Percentiles rank a stretch among this genome's conserved stretches.
Conservation (phyloP, 495 filamentous ascomycete genomes). For the Aspergillus campestris region DNA sequence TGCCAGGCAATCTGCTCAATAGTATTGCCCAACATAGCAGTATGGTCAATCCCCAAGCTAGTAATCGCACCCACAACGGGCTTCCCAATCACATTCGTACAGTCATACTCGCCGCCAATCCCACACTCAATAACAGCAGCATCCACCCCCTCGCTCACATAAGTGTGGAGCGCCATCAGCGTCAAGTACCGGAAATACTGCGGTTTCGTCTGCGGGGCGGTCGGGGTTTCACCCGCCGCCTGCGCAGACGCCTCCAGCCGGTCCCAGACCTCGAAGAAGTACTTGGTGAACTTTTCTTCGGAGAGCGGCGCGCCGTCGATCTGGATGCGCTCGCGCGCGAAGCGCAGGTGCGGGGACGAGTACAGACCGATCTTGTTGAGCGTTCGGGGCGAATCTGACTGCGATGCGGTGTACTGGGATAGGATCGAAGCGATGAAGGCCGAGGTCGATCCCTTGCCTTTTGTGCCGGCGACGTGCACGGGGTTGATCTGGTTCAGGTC, state of each 20-base stretch:
- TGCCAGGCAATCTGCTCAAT: conserved; percentile 96
- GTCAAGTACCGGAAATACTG: conserved; percentile 89
- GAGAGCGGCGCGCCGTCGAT: conserved; percentile 71
- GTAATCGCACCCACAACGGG: conserved; percentile 72
- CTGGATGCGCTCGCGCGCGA: conserved; percentile 80
- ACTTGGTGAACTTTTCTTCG: conserved; percentile 66
- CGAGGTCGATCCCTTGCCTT: conserved; percentile 70
- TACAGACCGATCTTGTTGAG: conserved; percentile 67
- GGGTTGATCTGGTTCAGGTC: conserved; percentile 70
- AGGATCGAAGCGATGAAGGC: conserved; percentile 50
- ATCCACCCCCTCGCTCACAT: conserved; percentile 70
- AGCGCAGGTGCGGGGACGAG: conserved; percentile 81
- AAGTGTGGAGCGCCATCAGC: conserved; percentile 82
- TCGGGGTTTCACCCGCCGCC: conserved; percentile 38
- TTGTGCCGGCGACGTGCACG: conserved; percentile 84
- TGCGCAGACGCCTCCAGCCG: conserved; percentile 50
- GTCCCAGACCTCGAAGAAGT: conserved; percentile 90
- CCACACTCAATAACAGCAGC: conserved; percentile 86
- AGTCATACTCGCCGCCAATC: conserved; percentile 87
- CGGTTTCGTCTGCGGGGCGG: conserved; percentile 51
- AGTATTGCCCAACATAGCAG: conserved; percentile 66
- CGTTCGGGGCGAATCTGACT: conserved; percentile 18
- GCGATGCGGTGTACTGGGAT: conserved; percentile 45
- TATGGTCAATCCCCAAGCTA: conserved; percentile 86
- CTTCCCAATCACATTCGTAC: conserved; percentile 76